Base-by-base conservation (phyloP, 306 rosid species). In the Trichosanthes cucumerina region DNA sequence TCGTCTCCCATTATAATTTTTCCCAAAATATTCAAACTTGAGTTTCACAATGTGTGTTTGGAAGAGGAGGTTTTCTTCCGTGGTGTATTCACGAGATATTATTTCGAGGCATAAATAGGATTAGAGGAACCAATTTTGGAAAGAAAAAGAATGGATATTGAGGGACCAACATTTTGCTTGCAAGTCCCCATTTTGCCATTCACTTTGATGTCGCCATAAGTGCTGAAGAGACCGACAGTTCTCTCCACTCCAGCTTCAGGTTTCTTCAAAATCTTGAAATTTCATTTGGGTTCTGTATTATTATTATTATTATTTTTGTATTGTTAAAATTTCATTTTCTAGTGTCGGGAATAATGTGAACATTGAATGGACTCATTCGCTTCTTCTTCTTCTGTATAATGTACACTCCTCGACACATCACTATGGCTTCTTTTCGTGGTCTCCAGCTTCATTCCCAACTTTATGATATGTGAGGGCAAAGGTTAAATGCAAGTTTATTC, bases 111-210 rank as follows among this genome's bases (percentile, higher is more conserved):
- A 73, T 26, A 50, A 9, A 52, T 28, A 49, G 77, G 59, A 43
- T 23, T 46, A 73, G 60, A 73, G 43, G 60, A 73, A 73, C 59
- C 77, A 73, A 46, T 73, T 73, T 73, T 73, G 77, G 58, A 57
- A 4, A 23, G 2, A 57, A 3, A 49, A 46, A 15, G 18, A 26
- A 31, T 1, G 23, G 43, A 47, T 73, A 28, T 44, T 73, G 60
- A 65, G 36, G 76, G 60, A 73, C 7, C 60, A 26, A 73, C 77
- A 73, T 72, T 46, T 72, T 68, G 75, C 52, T 68, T 68, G 33
- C 73, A 36, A 34, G 19, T 0, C 71, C 71, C 71, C 23, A 31
- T 64, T 18, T 64, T 33, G 71, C 24, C 71, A 64, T 31, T 64
- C 44, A 34, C 8, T 59, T 59, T 65, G 28, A 65, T 69, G 6